Evolutionary conservation across 2,329 filamentous ascomycete species (phyloP), one percentile per base, ranked within the genome.

Genomic region (Chaetomium sp.): DNA sequence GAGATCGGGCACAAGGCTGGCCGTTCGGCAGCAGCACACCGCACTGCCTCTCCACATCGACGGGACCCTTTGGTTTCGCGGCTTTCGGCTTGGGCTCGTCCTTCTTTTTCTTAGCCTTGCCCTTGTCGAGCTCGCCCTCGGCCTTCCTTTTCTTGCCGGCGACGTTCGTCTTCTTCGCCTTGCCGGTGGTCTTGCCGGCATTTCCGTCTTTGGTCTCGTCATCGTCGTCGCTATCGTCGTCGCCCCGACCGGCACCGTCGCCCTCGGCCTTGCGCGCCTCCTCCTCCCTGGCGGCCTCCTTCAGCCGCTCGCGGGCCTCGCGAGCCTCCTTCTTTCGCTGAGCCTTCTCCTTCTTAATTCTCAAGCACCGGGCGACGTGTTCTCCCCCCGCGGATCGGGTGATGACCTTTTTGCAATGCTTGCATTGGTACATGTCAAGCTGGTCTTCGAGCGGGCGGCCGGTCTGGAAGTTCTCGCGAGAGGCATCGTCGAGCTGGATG

Each of bases 61-160:
- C 93, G 2, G 93, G 93, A 0, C 92, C 92, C 81, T 96, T 96
- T 0, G 91, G 90, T 73, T 97, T 97, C 0, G 91, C 85, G 0
- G 85, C 83, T 78, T 96, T 96, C 23, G 88, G 83, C 75, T 96
- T 96, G 0, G 89, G 89, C 73, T 96, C 92, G 68, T 97, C 92
- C 79, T 96, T 96, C 82, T 96, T 96, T 82, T 96, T 97, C 82
- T 96, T 96, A 69, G 88, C 86, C 77, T 94, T 95, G 0, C 90
- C 90, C 79, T 95, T 95, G 60, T 92, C 90, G n/a, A 86, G 84
- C 70, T 93, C 89, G 8, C 80, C 84, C 62, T 92, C 89, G 8
- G 90, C 88, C 78, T 92, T 93, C 65, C 90, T 83, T 78, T 93
- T 93, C 81, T 93, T 93, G 56, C 89, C 87, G 9, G 85, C 83